Conservation (phyloP, 768 basidiomycete genomes). For the Boletus reticuloceps region DNA sequence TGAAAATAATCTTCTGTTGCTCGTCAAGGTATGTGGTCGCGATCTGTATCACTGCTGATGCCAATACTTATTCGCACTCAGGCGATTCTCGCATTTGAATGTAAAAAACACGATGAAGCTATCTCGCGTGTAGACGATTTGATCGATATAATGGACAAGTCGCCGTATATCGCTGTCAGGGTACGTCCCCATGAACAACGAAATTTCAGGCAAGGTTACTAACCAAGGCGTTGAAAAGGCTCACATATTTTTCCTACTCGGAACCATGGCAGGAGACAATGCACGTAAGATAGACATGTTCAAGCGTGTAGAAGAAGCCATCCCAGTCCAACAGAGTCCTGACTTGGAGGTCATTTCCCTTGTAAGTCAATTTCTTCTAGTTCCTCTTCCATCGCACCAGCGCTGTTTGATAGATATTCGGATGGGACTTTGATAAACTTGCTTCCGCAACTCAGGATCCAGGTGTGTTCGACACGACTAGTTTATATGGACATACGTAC, state of each 20-base stretch:
- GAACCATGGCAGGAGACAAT: not conserved
- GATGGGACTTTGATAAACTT: slow-evolving; percentile 14
- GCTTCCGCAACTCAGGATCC: not conserved
- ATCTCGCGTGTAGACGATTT: too few species aligned
- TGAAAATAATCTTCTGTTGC: too few species aligned
- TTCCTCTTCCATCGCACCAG: not conserved
- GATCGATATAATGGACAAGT: too few species aligned
- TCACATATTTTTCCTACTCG: not conserved
- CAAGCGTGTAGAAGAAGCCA: not conserved
- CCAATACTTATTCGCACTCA: not conserved
- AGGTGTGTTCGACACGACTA: too few species aligned
- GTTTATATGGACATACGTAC: not conserved
- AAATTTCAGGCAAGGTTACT: too few species aligned
- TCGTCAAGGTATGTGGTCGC: not conserved
- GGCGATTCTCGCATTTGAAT: not conserved
- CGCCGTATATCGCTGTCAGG: too few species aligned
- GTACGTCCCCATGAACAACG: too few species aligned
- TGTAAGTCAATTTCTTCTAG: not conserved
- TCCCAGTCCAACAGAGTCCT: not conserved
- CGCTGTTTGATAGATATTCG: slow-evolving; percentile 3
- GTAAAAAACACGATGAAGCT: too few species aligned
- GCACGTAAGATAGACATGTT: not conserved
- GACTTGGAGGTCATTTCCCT: not conserved
- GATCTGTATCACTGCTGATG: too few species aligned
- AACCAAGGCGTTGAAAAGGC: not conserved